phyloP scores from a whole-genome alignment of 1,139 yeast species.

The Debaryomyces nepalensis region DNA sequence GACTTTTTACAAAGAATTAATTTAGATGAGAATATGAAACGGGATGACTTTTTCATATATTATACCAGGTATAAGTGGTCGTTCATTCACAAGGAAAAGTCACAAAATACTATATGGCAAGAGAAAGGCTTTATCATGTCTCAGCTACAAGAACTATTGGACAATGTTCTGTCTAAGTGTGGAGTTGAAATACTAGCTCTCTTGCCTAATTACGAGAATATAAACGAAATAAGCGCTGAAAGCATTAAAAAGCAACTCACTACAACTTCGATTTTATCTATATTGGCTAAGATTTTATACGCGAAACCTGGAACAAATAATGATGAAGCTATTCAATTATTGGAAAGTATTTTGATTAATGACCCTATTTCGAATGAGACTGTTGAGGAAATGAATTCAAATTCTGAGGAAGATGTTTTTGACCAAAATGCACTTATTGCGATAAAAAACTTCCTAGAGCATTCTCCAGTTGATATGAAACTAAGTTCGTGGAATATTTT shows the following conservation, averaged over 20 bases:
- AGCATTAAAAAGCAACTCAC: conserved; percentile 66
- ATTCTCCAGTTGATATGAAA: conserved; percentile 68
- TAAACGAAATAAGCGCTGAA: conserved; percentile 60
- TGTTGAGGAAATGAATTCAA: conserved; percentile 1
- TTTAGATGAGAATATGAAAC: conserved; percentile 16
- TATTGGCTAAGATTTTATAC: conserved; percentile 63
- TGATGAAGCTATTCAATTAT: conserved; percentile 53
- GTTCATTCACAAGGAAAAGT: conserved; percentile 34
- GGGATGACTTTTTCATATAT: conserved; percentile 7
- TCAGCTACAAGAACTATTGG: conserved; percentile 29
- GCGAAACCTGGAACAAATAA: conserved; percentile 39
- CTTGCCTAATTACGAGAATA: conserved; percentile 55
- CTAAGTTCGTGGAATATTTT: conserved; percentile 79
- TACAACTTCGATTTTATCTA: conserved; percentile 65
- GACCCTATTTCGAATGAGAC: conserved; percentile 10
- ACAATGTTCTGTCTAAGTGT: conserved; percentile 12
- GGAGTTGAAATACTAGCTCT: conserved; percentile 14
- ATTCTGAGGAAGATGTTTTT: conserved; percentile 12
- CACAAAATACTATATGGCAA: conserved; percentile 34
- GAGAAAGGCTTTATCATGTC: conserved; percentile 33
- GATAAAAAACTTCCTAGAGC: conserved; percentile 60
- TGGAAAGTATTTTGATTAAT: conserved; percentile 57
- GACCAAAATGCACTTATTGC: conserved; percentile 41
- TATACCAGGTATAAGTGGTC: conserved; percentile 41
- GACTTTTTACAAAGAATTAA: conserved; percentile 17